Evolutionary conservation across 2,329 filamentous ascomycete species (phyloP).

Genomic region (Pseudonectria buxi): DNA sequence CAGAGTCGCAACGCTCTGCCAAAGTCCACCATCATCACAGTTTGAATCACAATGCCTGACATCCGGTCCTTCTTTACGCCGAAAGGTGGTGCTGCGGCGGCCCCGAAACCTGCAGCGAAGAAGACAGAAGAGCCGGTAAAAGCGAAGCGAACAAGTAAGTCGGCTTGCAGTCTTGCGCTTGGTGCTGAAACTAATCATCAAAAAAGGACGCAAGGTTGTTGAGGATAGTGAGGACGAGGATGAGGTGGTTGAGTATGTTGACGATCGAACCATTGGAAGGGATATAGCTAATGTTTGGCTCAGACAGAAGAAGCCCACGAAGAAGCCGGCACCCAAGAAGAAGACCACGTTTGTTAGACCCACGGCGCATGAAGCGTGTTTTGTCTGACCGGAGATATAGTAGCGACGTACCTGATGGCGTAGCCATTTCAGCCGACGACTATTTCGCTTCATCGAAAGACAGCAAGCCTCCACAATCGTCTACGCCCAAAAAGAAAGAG

Average conservation of each 20-base stretch:
- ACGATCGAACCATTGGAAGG: neutral
- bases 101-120: conserved; percentile 41
- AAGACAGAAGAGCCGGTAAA: conserved; percentile 39
- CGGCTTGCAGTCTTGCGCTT: neutral
- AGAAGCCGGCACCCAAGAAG: conserved; percentile 45
- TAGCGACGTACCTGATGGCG: conserved; percentile 39
- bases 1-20: conserved; percentile 1
- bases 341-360: conserved; percentile 43
- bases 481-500: conserved; percentile 35
- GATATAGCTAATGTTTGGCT: conserved; percentile 8
- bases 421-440: conserved; percentile 48
- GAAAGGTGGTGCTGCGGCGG: conserved; percentile 52
- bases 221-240: conserved; percentile 80
- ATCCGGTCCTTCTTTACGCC: conserved; percentile 87
- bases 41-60: conserved; percentile 61
- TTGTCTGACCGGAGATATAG: conserved; percentile 19
- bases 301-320: conserved; percentile 45
- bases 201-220: conserved; percentile 59
- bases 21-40: conserved; percentile 2
- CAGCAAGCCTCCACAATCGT: conserved; percentile 30
- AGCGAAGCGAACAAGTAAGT: conserved; percentile 40
- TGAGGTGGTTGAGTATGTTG: conserved; percentile 40
- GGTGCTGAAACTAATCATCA: conserved; percentile 11
- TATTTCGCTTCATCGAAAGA: conserved; percentile 47
- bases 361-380: neutral